These are phyloP conservation scores for Nicotiana rustica DNA, from an alignment of 305 asterid species.

Conservation along the genomic window DNA sequence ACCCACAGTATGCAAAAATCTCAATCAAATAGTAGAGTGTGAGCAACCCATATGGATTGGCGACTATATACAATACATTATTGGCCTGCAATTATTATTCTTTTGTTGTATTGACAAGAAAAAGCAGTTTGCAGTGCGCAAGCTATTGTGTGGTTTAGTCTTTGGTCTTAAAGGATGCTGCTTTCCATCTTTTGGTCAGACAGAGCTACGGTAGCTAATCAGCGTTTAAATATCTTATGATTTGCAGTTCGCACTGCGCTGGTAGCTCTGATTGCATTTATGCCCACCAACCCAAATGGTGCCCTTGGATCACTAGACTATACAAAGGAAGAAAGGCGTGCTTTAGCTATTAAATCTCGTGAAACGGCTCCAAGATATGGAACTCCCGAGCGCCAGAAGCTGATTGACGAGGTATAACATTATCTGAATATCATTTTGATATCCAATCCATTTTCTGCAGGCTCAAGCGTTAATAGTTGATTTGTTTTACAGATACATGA, in stretches of 20 bases:
- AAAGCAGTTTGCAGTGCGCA: not conserved
- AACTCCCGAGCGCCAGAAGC: slow-evolving; percentile 69
- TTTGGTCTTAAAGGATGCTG: not conserved
- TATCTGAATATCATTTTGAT: not conserved
- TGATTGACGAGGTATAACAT: slow-evolving; percentile 72
- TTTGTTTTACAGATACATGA: slow-evolving; percentile 66
- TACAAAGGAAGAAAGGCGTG: slow-evolving; percentile 79
- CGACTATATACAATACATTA: not conserved
- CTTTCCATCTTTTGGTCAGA: slow-evolving; percentile 9
- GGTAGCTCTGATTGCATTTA: slow-evolving; percentile 81
- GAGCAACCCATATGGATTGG: not conserved
- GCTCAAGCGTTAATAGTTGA: not conserved
- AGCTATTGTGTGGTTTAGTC: not conserved
- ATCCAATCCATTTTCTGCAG: not conserved
- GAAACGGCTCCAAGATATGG: slow-evolving; percentile 70
- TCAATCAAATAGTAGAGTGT: not conserved
- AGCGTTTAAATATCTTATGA: not conserved
- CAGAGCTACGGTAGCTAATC: not conserved
- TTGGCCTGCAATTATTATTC: slow-evolving; percentile 17
- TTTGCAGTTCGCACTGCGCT: slow-evolving; percentile 81
- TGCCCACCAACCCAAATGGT: slow-evolving; percentile 89
- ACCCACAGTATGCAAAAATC: not conserved
- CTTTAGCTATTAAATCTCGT: slow-evolving; percentile 73
- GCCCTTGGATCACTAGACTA: slow-evolving; percentile 87
- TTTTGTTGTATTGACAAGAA: slow-evolving; percentile 11